Evolutionary conservation across 208 protist genomes (phyloP).

Genomic region (Crithidia brevicula): DNA sequence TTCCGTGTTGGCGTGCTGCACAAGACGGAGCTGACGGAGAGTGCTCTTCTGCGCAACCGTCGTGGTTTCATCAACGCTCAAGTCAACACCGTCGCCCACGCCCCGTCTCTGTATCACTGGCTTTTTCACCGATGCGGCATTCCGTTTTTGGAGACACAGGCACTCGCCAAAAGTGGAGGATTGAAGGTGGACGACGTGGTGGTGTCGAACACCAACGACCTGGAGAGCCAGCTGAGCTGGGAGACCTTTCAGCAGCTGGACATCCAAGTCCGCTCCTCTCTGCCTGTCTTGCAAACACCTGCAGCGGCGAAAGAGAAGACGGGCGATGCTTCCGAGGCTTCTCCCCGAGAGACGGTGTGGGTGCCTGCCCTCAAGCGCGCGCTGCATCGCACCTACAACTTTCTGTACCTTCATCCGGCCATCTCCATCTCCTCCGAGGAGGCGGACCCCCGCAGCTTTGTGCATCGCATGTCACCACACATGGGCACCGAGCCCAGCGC

Average conservation of each 20-base stretch:
- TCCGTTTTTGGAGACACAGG: constrained; percentile 75
- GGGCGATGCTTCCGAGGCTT: background rate
- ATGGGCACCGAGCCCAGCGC: constrained; percentile 38
- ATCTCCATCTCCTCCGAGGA: constrained; percentile 80
- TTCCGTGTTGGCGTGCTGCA: constrained; percentile 82
- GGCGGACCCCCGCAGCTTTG: constrained; percentile 82
- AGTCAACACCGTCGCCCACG: constrained; percentile 84
- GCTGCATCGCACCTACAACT: constrained; percentile 78
- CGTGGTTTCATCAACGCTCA: constrained; percentile 83
- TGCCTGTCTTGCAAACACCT: constrained; percentile 31
- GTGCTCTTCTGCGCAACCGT: constrained; percentile 65
- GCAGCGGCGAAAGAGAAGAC: background rate
- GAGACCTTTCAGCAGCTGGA: constrained; percentile 68
- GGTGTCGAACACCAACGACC: constrained; percentile 42
- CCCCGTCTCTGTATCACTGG: constrained; percentile 89
- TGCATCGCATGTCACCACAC: constrained; percentile 67
- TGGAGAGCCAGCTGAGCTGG: constrained; percentile 85
- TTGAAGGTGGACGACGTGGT: constrained; percentile 66
- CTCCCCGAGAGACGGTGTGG: constrained; percentile 28
- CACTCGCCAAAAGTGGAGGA: constrained; percentile 40
- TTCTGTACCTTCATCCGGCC: constrained; percentile 61
- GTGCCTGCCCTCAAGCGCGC: constrained; percentile 86
- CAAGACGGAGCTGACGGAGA: constrained; percentile 62
- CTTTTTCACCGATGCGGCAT: constrained; percentile 89
- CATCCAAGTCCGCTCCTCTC: constrained; percentile 60